Evolutionary conservation across 2,329 filamentous ascomycete species (phyloP).

Genomic region (Lachnellula suecica): DNA sequence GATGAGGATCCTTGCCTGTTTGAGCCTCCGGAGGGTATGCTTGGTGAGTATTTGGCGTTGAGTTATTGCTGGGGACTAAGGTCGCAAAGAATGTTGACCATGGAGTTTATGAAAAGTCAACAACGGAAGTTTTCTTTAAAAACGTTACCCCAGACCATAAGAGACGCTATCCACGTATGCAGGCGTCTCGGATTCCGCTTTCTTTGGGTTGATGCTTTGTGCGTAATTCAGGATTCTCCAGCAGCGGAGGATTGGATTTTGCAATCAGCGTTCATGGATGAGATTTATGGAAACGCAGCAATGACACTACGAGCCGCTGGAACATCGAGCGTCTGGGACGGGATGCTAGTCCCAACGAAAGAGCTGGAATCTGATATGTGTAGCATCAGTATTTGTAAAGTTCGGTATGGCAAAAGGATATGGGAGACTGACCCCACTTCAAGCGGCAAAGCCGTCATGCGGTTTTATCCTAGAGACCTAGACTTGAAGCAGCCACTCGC

Average conservation of each 20-base stretch:
- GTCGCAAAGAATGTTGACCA: neutral
- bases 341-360: neutral
- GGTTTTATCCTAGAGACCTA: neutral
- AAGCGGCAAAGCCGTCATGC: neutral
- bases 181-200: conserved; percentile 19
- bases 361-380: neutral
- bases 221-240: conserved; percentile 2
- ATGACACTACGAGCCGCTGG: neutral
- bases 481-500: neutral
- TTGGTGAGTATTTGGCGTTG: conserved; percentile 4
- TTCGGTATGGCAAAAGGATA: too few species aligned
- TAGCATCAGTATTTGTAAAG: neutral
- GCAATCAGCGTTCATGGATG: neutral
- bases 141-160: conserved; percentile 13
- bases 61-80: conserved; percentile 2
- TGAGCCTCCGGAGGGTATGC: neutral
- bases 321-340: neutral
- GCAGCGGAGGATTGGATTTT: neutral
- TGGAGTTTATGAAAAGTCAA: neutral
- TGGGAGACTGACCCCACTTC: too few species aligned
- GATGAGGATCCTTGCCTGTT: neutral
- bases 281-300: neutral
- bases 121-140: neutral
- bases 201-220: conserved; percentile 16
- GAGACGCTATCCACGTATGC: conserved; percentile 21